A percentile compares a stretch with the other conserved stretches of the same genome.
phyloP scores from a whole-genome alignment of 1,139 yeast species.

The Diutina siamensis region DNA sequence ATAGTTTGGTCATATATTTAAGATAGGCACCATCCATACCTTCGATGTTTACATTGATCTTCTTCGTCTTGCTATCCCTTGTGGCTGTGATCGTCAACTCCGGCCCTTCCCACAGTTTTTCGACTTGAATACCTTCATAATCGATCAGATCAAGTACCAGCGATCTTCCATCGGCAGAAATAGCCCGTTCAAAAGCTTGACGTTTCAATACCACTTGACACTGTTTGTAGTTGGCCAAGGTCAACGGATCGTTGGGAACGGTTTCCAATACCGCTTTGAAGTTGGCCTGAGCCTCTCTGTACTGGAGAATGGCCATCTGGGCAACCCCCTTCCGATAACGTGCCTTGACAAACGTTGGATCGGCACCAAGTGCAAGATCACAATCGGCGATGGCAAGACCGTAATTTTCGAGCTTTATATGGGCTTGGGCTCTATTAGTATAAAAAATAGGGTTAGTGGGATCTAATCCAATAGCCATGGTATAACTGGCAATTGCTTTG shows the following conservation, averaged over 20 bases:
- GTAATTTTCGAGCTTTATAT: constrained; percentile 74
- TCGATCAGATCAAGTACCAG: constrained; percentile 29
- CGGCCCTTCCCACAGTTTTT: constrained; percentile 59
- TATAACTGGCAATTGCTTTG: constrained; percentile 60
- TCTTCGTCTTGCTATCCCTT: constrained; percentile 12
- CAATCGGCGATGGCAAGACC: constrained; percentile 80
- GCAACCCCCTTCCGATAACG: constrained; percentile 80
- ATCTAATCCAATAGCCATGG: constrained; percentile 67
- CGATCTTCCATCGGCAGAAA: constrained; percentile 47
- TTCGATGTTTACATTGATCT: constrained; percentile 16
- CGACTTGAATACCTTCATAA: constrained; percentile 41
- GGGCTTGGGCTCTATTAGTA: constrained; percentile 86
- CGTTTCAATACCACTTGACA: constrained; percentile 59
- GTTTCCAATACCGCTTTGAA: constrained; percentile 50
- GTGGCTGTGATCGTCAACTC: constrained; percentile 29
- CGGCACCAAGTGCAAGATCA: constrained; percentile 54
- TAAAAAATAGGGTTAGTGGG: constrained; percentile 59
- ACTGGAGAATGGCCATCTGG: constrained; percentile 61
- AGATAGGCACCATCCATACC: constrained; percentile 43
- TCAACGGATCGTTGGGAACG: constrained; percentile 62
- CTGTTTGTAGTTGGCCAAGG: constrained; percentile 47
- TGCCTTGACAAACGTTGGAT: constrained; percentile 63
- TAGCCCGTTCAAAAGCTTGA: constrained; percentile 79
- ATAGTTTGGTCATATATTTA: constrained; percentile 50
- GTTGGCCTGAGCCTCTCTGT: constrained; percentile 64